Conservation (phyloP, 345 rosid species). For the Abelmoschus esculentus region DNA sequence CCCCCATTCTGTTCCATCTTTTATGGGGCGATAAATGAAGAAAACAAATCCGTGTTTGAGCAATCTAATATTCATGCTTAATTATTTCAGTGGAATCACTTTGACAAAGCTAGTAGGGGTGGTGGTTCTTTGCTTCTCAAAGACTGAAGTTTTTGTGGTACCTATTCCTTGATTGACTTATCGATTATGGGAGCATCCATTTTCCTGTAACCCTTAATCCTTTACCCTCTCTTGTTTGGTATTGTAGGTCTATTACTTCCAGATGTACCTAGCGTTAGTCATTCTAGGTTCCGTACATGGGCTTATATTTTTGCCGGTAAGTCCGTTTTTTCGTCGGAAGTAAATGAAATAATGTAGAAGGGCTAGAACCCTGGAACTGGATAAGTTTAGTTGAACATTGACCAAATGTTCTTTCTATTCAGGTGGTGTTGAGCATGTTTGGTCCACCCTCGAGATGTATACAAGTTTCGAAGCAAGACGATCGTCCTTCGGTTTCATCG, state of each 20-base stretch:
- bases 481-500: slow-evolving; percentile 55
- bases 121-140: slow-evolving; percentile 88
- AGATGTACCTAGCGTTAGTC: slow-evolving; percentile 92
- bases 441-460: slow-evolving; percentile 84
- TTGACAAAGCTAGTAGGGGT: slow-evolving; percentile 92
- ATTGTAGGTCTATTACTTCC: slow-evolving; percentile 85
- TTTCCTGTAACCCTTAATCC: background rate
- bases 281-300: slow-evolving; percentile 95
- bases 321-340: slow-evolving; percentile 8
- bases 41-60: background rate
- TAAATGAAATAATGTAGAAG: no score
- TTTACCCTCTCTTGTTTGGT: background rate
- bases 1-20: no score
- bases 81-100: slow-evolving; percentile 73
- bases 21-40: no score
- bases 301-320: slow-evolving; percentile 85
- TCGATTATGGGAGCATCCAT: background rate
- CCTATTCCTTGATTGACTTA: background rate
- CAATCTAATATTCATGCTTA: background rate
- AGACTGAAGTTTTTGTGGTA: slow-evolving; percentile 95
- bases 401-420: slow-evolving; percentile 8
- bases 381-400: background rate
- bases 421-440: slow-evolving; percentile 89
- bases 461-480: slow-evolving; percentile 54
- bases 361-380: no score